A percentile compares a stretch with the other conserved stretches of the same genome.
phyloP scores from a whole-genome alignment of 1,284 basidiomycete genomes.

The Tilletiopsis washingtonensis region DNA sequence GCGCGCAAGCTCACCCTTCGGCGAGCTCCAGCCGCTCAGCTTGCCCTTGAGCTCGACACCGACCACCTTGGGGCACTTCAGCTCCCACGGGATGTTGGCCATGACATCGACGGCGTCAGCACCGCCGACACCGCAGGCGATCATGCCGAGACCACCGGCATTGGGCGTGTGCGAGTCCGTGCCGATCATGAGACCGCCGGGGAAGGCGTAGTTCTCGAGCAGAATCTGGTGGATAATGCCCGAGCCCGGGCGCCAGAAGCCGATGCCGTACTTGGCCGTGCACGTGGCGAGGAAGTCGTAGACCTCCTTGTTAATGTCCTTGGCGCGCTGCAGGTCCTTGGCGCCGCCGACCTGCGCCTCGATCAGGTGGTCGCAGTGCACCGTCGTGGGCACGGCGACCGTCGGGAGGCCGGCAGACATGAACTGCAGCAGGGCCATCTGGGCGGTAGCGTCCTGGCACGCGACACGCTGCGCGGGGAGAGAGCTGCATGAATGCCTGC shows the following conservation, averaged over 20 bases:
- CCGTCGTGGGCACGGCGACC: constrained; percentile 81
- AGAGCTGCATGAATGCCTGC: too few species aligned
- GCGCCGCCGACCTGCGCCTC: constrained; percentile 90
- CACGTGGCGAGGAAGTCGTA: constrained; percentile 98
- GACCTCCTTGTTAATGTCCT: constrained; percentile 95
- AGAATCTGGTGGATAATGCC: constrained; percentile 65
- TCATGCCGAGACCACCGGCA: constrained; percentile 97
- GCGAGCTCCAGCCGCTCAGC: constrained; percentile 92
- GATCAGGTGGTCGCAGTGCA: constrained; percentile 97
- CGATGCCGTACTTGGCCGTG: constrained; percentile 96
- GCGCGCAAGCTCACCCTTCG: constrained; percentile 63
- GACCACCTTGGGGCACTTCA: constrained; percentile 97
- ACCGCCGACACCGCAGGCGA: constrained; percentile 98
- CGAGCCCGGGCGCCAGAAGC: constrained; percentile 98
- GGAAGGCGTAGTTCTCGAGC: constrained; percentile 98
- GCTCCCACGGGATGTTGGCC: constrained; percentile 95
- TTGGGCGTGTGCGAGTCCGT: constrained; percentile 99
- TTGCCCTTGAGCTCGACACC: constrained; percentile 95
- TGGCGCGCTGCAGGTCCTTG: constrained; percentile 86
- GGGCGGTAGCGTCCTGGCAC: constrained; percentile 98
- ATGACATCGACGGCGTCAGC: constrained; percentile 99
- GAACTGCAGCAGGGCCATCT: constrained; percentile 99
- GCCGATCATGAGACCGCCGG: constrained; percentile 98
- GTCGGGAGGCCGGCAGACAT: constrained; percentile 87
- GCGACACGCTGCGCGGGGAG: constrained; percentile 70